phyloP scores from a whole-genome alignment of 164 flowering plant species.

The Buxus sempervirens region DNA sequence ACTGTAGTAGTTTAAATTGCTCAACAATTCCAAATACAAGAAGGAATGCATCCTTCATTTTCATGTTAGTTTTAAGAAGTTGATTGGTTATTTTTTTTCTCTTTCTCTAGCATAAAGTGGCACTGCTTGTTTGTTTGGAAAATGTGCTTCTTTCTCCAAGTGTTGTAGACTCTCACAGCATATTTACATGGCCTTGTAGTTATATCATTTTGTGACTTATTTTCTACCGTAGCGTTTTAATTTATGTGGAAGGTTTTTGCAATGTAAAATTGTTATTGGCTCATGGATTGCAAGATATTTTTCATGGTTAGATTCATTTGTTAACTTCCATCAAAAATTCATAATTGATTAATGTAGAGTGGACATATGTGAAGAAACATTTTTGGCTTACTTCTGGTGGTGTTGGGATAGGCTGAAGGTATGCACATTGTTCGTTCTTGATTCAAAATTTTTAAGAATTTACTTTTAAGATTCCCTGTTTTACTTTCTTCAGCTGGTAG shows the following conservation, averaged over 20 bases:
- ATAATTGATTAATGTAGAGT: conserved; percentile 42
- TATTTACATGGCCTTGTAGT: not conserved
- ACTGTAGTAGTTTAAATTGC: too few relatives aligned
- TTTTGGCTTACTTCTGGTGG: conserved; percentile 97
- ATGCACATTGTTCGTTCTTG: conserved; percentile 9
- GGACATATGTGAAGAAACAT: conserved; percentile 85
- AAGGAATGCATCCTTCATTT: not conserved
- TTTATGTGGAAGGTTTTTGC: not conserved
- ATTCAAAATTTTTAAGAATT: not conserved
- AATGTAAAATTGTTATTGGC: not conserved
- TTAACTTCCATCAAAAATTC: not conserved
- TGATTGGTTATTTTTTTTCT: not conserved
- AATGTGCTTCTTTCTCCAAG: not conserved
- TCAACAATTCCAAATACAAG: too few relatives aligned
- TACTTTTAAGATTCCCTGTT: not conserved
- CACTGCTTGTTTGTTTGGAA: not conserved
- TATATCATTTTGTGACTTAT: too few relatives aligned
- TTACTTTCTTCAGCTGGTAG: not conserved
- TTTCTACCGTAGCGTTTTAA: not conserved
- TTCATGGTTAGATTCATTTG: too few relatives aligned
- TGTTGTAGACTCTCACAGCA: not conserved
- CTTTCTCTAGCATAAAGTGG: not conserved
- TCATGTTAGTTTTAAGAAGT: not conserved
- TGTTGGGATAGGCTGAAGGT: conserved; percentile 90
- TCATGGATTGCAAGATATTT: not conserved